A percentile compares a stretch with the other conserved stretches of the same genome.
Conservation (phyloP, 129 eudicot genomes). For the Ambrosia trifida region DNA sequence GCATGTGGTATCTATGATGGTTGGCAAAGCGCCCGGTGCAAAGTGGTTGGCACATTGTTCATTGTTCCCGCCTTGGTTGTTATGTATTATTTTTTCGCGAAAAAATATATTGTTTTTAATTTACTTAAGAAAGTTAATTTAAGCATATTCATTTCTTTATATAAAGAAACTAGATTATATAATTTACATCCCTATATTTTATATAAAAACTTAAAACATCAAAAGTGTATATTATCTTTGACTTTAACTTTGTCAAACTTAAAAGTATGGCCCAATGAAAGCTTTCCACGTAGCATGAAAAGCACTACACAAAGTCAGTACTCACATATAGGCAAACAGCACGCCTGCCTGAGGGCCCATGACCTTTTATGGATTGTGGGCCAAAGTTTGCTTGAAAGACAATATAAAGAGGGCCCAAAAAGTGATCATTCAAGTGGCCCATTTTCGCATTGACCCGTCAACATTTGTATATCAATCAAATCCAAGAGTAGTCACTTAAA, state of each 20-base stretch:
- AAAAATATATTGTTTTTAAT: not conserved
- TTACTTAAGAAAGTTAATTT: not conserved
- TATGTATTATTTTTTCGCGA: not conserved
- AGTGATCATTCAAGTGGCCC: not conserved
- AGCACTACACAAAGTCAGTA: not conserved
- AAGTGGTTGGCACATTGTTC: no score
- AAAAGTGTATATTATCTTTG: not conserved
- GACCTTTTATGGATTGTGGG: not conserved
- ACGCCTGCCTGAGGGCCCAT: not conserved
- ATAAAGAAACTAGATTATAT: not conserved
- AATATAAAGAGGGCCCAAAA: not conserved
- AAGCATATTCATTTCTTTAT: not conserved
- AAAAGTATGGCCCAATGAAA: not conserved
- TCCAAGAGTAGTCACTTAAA: not conserved
- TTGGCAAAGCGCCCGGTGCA: no score
- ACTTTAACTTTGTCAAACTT: not conserved
- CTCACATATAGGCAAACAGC: not conserved
- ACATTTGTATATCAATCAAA: not conserved
- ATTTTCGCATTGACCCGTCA: not conserved
- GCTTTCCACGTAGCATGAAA: conserved; percentile 4
- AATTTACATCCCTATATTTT: not conserved
- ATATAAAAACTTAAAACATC: not conserved
- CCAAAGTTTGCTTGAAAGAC: conserved; percentile 1
- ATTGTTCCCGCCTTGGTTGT: not conserved
- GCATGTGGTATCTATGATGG: no score